phyloP scores from a whole-genome alignment of 2,329 filamentous ascomycete genomes.

The Phyllosticta citrichinensis region DNA sequence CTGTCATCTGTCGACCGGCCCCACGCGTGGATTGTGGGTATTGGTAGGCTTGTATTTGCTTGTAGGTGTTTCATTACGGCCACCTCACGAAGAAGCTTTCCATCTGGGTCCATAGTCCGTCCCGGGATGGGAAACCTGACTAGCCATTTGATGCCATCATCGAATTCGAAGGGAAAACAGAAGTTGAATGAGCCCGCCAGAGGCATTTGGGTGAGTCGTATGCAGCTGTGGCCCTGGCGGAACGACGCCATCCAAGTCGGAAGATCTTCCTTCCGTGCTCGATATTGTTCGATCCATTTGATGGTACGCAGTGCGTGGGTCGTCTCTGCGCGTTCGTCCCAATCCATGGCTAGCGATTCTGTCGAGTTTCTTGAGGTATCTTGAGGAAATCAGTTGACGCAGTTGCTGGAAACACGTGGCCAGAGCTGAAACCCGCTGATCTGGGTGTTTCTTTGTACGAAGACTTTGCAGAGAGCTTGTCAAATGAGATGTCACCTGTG shows the following conservation, averaged over 20 bases:
- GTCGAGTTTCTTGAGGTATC: too few relatives aligned
- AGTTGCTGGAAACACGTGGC: too few relatives aligned
- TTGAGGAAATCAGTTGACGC: too few relatives aligned
- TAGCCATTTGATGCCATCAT: conserved; percentile 11
- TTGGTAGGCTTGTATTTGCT: conserved; percentile 14
- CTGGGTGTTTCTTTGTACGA: too few relatives aligned
- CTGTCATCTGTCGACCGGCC: conserved; percentile 16
- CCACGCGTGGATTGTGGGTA: conserved; percentile 15
- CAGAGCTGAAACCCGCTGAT: too few relatives aligned
- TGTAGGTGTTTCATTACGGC: conserved; percentile 13
- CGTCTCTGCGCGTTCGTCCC: too few relatives aligned
- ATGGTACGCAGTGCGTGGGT: background rate
- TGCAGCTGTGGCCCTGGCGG: background rate
- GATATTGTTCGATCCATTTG: background rate
- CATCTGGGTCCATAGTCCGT: conserved; percentile 12
- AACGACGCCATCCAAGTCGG: background rate
- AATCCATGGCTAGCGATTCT: too few relatives aligned
- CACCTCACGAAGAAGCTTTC: conserved; percentile 16
- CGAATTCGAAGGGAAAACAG: conserved; percentile 8
- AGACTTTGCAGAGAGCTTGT: too few relatives aligned
- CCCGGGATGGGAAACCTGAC: conserved; percentile 11
- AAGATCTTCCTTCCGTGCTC: background rate
- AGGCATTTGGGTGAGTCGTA: background rate
- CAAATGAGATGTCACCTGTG: too few relatives aligned
- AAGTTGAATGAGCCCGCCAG: conserved; percentile 17